A percentile compares a stretch with the other conserved stretches of the same genome.
Conservation (phyloP, 192 early-diverging fungal species). For the Coemansia sp. region DNA sequence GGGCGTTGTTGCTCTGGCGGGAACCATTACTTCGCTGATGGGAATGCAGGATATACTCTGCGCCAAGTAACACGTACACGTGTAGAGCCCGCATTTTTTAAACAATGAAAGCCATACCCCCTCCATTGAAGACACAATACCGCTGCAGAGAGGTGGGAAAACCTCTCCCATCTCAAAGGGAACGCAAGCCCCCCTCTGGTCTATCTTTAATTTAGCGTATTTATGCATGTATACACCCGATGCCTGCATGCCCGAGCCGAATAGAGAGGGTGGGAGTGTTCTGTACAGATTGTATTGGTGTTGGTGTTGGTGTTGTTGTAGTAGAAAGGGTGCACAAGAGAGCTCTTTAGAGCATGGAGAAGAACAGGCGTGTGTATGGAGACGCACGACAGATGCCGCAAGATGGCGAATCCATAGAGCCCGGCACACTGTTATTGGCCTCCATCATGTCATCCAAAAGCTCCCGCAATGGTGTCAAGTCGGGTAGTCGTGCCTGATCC, state of each 20-base stretch:
- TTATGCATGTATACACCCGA: slow-evolving; percentile 1
- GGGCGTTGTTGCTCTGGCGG: slow-evolving; percentile 55
- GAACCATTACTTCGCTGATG: slow-evolving; percentile 55
- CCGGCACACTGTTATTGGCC: slow-evolving; percentile 14
- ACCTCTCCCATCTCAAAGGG: too few relatives aligned
- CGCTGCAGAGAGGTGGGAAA: too few relatives aligned
- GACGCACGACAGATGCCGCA: slow-evolving; percentile 45
- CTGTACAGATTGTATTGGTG: slow-evolving; percentile 1
- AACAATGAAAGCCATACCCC: background rate
- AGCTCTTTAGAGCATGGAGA: slow-evolving; percentile 35
- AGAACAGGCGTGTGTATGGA: slow-evolving; percentile 49
- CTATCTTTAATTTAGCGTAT: background rate
- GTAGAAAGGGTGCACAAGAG: background rate
- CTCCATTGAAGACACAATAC: too few relatives aligned
- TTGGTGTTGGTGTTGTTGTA: background rate
- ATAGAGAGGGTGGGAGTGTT: background rate
- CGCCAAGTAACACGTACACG: background rate
- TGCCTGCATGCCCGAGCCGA: background rate
- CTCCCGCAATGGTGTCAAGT: slow-evolving; percentile 19
- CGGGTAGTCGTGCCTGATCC: slow-evolving; percentile 12
- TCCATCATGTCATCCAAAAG: slow-evolving; percentile 31
- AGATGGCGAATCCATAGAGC: slow-evolving; percentile 21
- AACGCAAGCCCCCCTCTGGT: too few relatives aligned
- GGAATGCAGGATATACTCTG: slow-evolving; percentile 40
- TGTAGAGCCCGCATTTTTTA: slow-evolving; percentile 3